Conservation (phyloP, 768 basidiomycete genomes). For the Tylopilus sp. region DNA sequence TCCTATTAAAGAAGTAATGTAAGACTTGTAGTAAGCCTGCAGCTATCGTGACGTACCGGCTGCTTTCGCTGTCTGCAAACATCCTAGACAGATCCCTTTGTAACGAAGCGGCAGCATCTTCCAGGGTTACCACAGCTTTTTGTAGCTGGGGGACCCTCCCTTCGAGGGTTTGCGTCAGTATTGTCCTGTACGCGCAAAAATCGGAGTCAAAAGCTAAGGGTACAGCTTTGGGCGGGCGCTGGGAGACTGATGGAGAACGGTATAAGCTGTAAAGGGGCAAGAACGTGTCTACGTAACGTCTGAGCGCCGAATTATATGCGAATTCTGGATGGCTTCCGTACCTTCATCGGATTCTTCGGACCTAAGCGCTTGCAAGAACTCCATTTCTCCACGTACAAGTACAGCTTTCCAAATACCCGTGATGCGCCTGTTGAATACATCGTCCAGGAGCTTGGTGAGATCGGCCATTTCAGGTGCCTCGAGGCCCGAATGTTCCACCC, state of each 20-base stretch:
- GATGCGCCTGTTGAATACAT: slow-evolving; percentile 51
- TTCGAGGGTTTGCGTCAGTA: slow-evolving; percentile 59
- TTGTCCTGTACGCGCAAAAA: slow-evolving; percentile 60
- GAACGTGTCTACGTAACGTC: slow-evolving; percentile 38
- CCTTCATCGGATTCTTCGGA: slow-evolving; percentile 18
- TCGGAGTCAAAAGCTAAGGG: slow-evolving; percentile 37
- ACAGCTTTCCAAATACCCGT: slow-evolving; percentile 55
- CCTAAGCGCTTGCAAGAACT: slow-evolving; percentile 44
- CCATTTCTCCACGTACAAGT: slow-evolving; percentile 41
- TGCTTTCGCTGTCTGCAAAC: slow-evolving; percentile 38
- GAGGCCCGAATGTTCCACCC: slow-evolving; percentile 44
- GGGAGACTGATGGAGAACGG: slow-evolving; percentile 46
- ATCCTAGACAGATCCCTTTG: slow-evolving; percentile 56
- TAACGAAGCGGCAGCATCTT: slow-evolving; percentile 54
- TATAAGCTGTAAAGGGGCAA: slow-evolving; percentile 58
- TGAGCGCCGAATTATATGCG: slow-evolving; percentile 8
- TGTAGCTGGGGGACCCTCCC: slow-evolving; percentile 64
- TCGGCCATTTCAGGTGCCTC: slow-evolving; percentile 43
- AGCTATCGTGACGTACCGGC: slow-evolving; percentile 37
- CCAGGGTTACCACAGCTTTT: slow-evolving; percentile 53
- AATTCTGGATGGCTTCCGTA: slow-evolving; percentile 7
- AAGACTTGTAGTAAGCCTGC: not conserved
- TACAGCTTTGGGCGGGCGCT: slow-evolving; percentile 39
- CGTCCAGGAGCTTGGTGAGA: slow-evolving; percentile 49
- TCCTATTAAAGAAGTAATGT: slow-evolving; percentile 28